A percentile compares a stretch with the other conserved stretches of the same genome.
phyloP scores from a whole-genome alignment of 106 monocot genomes.

The Dendrobium nobile region DNA sequence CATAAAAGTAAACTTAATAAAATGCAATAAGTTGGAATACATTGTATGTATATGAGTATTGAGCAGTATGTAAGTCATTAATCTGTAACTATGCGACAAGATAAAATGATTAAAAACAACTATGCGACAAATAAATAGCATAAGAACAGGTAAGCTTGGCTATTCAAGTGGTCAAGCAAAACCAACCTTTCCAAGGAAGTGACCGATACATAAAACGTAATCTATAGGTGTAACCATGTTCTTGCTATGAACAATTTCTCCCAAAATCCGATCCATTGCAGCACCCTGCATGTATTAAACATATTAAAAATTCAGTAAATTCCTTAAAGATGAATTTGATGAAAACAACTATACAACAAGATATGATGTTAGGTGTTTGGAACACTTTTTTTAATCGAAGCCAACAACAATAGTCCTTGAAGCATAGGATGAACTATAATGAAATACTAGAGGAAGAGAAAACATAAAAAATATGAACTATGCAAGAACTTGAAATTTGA shows the following conservation, averaged over 20 bases:
- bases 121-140: background rate
- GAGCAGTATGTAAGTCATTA: background rate
- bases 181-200: conserved; percentile 91
- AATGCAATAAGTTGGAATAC: background rate
- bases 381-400: background rate
- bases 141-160: background rate
- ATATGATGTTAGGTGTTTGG: background rate
- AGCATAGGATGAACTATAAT: background rate
- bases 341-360: background rate
- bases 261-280: conserved; percentile 92
- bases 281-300: conserved; percentile 57
- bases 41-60: background rate
- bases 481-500: too few species aligned
- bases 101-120: too few species aligned
- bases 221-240: conserved; percentile 91
- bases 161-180: background rate
- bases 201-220: conserved; percentile 91
- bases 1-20: background rate
- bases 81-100: background rate
- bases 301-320: background rate
- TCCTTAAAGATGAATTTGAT: background rate
- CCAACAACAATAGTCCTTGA: background rate
- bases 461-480: background rate
- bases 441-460: background rate
- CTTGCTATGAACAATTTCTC: conserved; percentile 96